A percentile compares a stretch with the other conserved stretches of the same genome.
phyloP scores from a whole-genome alignment of 257 asterid genomes.

The Solanum peruvianum region DNA sequence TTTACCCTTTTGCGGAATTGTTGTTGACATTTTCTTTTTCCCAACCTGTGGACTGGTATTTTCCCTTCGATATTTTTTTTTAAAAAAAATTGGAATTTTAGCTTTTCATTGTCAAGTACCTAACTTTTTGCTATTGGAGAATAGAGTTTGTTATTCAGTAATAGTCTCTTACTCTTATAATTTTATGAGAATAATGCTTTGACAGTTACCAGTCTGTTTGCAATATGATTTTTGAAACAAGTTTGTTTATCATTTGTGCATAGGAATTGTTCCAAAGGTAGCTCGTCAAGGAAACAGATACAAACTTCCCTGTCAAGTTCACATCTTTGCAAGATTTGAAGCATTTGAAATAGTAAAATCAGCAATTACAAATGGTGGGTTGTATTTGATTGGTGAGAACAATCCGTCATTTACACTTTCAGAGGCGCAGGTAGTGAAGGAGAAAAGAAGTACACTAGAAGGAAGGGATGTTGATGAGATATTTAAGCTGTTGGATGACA shows the following conservation, averaged over 20 bases:
- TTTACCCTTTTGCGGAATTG: background rate
- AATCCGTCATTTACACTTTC: conserved; percentile 37
- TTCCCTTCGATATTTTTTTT: background rate
- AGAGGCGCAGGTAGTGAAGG: conserved; percentile 45
- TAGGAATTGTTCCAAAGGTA: conserved; percentile 73
- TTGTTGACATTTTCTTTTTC: background rate
- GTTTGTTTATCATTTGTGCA: conserved; percentile 1
- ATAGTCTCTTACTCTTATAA: background rate
- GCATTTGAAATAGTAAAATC: conserved; percentile 38
- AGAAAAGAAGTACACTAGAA: conserved; percentile 12
- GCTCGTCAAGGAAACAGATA: conserved; percentile 22
- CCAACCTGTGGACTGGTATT: background rate
- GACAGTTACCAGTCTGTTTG: background rate
- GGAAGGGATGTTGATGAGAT: conserved; percentile 69
- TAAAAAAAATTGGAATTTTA: background rate
- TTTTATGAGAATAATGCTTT: background rate
- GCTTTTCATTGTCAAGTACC: background rate
- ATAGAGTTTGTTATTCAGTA: background rate
- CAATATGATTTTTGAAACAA: background rate
- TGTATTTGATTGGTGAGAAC: conserved; percentile 37
- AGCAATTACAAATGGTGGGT: conserved; percentile 34
- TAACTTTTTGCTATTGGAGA: background rate
- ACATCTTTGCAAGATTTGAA: conserved; percentile 48
- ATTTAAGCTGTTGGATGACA: conserved; percentile 53
- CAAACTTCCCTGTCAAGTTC: conserved; percentile 64